Base-by-base conservation (phyloP, 2,329 filamentous ascomycete genomes). In the Grosmannia huntii region DNA sequence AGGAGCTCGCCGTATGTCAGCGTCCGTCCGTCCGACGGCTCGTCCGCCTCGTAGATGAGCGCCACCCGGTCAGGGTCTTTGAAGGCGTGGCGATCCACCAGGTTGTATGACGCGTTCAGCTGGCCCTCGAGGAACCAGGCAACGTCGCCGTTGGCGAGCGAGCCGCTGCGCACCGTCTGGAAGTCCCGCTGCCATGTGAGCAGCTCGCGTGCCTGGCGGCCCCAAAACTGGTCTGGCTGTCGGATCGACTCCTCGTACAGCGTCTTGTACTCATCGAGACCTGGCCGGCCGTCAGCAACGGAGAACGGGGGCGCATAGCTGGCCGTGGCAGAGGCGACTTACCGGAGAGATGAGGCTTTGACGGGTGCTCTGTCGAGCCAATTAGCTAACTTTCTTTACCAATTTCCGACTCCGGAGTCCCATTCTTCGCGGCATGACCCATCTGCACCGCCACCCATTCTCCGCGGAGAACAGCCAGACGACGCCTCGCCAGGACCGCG, bases 41-140 rank as follows among this genome's bases (percentile, higher is more conserved):
- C 94, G 68, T 99, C 94, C 61, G 91, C 92, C 77, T 99, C 94
- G 77, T 97, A 99, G 76, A 97, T 96, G 75, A 99, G 95, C 71
- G 94, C 94, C 53, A 94, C 84, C 75, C 87, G 90, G 75, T 97
- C 77, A 53, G 94, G 94, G 74, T 96, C 85, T 75, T 91, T 90
- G 74, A 95, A 82, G n/a, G 94, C 94, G 73, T 97, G 92, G 62
- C 94, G 89, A 69, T 99, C 94, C 63, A 99, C 86, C 69, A 90
- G 95, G 78, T 99, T 99, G 83, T 90, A 97, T 31, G 89, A 94
- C 62, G 94, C 94, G 68, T 99, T 99, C 68, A 99, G 79, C 67
- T 86, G 83, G 64, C 94, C 94, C 76, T 96, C 94, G 61, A 91
- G 75, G 70, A 97, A 99, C 92, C 94, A 99, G 62, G 90, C 88